phyloP scores from a whole-genome alignment of 2,329 filamentous ascomycete genomes.

The Penicillium corylophilum region DNA sequence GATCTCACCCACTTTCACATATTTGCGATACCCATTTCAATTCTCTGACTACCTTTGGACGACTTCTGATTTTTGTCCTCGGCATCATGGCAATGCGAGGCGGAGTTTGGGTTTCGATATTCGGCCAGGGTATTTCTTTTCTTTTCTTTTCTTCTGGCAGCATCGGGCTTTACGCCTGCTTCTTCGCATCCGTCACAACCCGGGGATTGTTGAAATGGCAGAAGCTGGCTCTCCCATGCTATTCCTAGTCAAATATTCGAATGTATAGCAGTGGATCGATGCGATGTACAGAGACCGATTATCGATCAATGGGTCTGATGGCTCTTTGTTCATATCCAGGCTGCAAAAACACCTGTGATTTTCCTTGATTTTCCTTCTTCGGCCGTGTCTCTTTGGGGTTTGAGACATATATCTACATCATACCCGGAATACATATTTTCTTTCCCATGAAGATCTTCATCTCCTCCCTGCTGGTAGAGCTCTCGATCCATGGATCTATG shows the following conservation, averaged over 20 bases:
- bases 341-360: conserved; percentile 10
- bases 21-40: conserved; percentile 23
- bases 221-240: conserved; percentile 8
- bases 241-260: conserved; percentile 1
- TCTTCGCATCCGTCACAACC: neutral
- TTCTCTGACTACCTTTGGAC: conserved; percentile 9
- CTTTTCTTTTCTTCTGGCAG: neutral
- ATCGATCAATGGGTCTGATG: neutral
- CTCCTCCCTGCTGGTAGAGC: neutral
- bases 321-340: conserved; percentile 1
- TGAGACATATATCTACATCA: neutral
- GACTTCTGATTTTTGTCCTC: conserved; percentile 11
- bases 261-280: conserved; percentile 18
- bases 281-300: conserved; percentile 16
- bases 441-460: neutral
- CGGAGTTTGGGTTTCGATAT: conserved; percentile 17
- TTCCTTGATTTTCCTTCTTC: neutral
- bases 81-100: conserved; percentile 8
- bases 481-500: conserved; percentile 2
- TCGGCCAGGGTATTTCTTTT: neutral
- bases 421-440: neutral
- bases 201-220: conserved; percentile 2
- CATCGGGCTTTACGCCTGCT: conserved; percentile 1
- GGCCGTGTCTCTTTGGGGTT: neutral
- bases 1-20: conserved; percentile 7